phyloP scores from a whole-genome alignment of 495 filamentous ascomycete species.

The Daldinia childiae region DNA sequence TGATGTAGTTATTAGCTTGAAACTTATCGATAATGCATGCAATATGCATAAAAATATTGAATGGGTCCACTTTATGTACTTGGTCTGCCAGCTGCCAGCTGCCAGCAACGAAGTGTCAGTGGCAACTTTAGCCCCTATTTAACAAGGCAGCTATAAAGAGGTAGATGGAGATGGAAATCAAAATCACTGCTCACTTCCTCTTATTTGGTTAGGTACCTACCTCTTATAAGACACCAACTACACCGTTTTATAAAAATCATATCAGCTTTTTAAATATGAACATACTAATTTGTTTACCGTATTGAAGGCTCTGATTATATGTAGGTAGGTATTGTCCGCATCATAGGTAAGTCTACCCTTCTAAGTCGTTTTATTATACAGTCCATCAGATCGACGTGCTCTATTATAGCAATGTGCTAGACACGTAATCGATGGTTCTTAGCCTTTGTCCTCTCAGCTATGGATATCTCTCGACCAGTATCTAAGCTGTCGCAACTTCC shows the following conservation, averaged over 20 bases:
- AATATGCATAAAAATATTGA: not conserved
- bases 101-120: not conserved
- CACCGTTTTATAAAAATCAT: not conserved
- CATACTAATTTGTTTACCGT: not conserved
- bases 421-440: slow-evolving; percentile 11
- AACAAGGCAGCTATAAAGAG: not conserved
- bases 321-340: slow-evolving; percentile 16
- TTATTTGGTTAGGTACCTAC: not conserved
- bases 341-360: slow-evolving; percentile 5
- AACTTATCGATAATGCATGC: slow-evolving; percentile 14
- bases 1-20: not conserved
- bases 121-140: not conserved
- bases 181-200: not conserved
- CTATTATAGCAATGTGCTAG: slow-evolving; percentile 1
- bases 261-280: not conserved
- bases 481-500: slow-evolving; percentile 10
- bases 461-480: slow-evolving; percentile 5
- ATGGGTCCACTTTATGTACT: not conserved
- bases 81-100: not conserved
- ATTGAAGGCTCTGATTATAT: slow-evolving; percentile 10
- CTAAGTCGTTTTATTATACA: slow-evolving; percentile 44
- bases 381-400: slow-evolving; percentile 14
- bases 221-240: not conserved
- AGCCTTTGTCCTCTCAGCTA: not conserved
- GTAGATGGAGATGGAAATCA: not conserved